These are phyloP conservation scores for Wallacemonas sp. DNA, from an alignment of 208 protist species.

Conservation along the genomic window DNA sequence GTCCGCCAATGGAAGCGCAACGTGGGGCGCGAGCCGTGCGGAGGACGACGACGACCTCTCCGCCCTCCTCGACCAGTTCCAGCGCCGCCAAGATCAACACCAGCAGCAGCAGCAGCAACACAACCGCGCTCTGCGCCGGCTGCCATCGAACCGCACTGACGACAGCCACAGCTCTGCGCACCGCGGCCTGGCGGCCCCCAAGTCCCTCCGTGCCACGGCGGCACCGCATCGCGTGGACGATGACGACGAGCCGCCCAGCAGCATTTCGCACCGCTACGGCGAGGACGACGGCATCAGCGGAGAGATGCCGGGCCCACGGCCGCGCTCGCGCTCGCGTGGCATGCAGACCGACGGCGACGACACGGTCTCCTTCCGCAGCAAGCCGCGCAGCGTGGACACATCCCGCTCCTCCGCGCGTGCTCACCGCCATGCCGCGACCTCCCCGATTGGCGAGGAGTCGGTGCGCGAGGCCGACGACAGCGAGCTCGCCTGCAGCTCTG, in stretches of 20 bases:
- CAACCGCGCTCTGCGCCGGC: neutral
- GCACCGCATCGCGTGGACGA: neutral
- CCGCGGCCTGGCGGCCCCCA: conserved; percentile 7
- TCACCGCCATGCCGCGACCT: conserved; percentile 43
- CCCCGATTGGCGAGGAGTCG: conserved; percentile 42
- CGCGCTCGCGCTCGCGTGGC: conserved; percentile 45
- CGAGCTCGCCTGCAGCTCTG: conserved; percentile 16
- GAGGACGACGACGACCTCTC: conserved; percentile 12
- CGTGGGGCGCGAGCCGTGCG: too few species aligned
- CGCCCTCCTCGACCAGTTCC: conserved; percentile 3
- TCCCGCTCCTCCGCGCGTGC: conserved; percentile 13
- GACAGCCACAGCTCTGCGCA: neutral
- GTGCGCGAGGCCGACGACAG: conserved; percentile 2
- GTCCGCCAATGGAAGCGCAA: too few species aligned
- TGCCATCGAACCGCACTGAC: neutral
- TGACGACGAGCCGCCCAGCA: conserved; percentile 8
- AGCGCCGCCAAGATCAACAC: conserved; percentile 16
- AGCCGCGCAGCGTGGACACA: conserved; percentile 21
- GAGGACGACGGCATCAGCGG: conserved; percentile 15
- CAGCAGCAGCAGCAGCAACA: conserved; percentile 17
- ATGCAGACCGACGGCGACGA: conserved; percentile 53
- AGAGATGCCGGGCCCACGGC: conserved; percentile 9
- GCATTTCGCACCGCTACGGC: conserved; percentile 2
- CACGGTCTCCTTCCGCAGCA: conserved; percentile 3
- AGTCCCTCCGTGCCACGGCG: conserved; percentile 2